Evolutionary conservation across 176 grass and related monocot species (phyloP).

Genomic region (Zizania latifolia): DNA sequence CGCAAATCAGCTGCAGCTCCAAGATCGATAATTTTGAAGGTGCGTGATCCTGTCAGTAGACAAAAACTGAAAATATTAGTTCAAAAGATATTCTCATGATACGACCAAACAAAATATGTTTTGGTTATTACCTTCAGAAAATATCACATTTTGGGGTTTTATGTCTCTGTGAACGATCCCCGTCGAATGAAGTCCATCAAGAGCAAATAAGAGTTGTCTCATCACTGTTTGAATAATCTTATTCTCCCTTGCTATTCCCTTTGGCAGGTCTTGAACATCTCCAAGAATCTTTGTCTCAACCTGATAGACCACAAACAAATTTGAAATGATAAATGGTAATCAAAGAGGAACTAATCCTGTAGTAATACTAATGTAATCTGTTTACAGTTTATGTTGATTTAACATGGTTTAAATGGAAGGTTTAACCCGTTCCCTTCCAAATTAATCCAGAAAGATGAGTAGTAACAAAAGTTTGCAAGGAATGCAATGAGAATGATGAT

Average conservation of each 20-base stretch:
- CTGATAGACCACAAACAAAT: slow-evolving; percentile 37
- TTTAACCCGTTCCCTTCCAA: not conserved
- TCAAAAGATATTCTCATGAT: not conserved
- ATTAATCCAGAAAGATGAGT: not conserved
- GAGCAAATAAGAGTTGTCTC: slow-evolving; percentile 93
- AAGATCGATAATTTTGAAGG: slow-evolving; percentile 99
- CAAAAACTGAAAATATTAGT: not conserved
- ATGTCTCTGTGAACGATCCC: slow-evolving; percentile 97
- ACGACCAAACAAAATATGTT: not conserved
- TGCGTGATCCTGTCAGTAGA: slow-evolving; percentile 46
- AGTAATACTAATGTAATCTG: not conserved
- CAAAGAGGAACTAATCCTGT: not conserved
- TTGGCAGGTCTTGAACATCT: slow-evolving; percentile 73
- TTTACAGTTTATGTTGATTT: not conserved
- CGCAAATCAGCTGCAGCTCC: slow-evolving; percentile 93
- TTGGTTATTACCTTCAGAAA: slow-evolving; percentile 74
- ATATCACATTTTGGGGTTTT: slow-evolving; percentile 99
- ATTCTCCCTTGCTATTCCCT: slow-evolving; percentile 81
- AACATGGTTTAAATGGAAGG: not conserved
- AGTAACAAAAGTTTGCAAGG: not conserved
- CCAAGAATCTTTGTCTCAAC: slow-evolving; percentile 97
- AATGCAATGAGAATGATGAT: too few species aligned
- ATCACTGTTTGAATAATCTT: slow-evolving; percentile 91
- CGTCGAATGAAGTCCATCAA: slow-evolving; percentile 92
- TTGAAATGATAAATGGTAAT: not conserved